These are phyloP conservation scores for Chamaecyparis obtusa DNA, from an alignment of 75 land plant species.

Conservation along the genomic window DNA sequence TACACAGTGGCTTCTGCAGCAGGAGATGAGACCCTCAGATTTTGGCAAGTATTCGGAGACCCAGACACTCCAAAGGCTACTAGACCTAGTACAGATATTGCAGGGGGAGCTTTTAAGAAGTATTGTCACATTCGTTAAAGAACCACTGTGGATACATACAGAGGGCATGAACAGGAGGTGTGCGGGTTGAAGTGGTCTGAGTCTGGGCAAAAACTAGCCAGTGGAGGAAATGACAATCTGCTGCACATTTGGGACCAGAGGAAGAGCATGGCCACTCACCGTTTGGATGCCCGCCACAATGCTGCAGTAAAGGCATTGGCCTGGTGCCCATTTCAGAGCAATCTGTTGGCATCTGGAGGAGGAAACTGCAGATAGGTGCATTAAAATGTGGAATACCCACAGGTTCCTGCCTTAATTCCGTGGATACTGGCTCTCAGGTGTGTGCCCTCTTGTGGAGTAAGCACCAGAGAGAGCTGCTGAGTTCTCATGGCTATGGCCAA, in stretches of 20 bases:
- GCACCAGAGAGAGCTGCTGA: too few species aligned
- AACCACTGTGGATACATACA: too few species aligned
- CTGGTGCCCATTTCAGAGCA: constrained; percentile 79
- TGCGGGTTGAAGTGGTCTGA: too few species aligned
- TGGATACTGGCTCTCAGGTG: constrained; percentile 80
- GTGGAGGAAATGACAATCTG: constrained; percentile 54
- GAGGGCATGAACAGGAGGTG: too few species aligned
- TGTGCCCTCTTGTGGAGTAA: constrained; percentile 42
- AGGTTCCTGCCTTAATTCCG: constrained; percentile 68
- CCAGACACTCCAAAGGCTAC: constrained; percentile 21
- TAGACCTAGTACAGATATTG: constrained; percentile 21
- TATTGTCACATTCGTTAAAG: not conserved
- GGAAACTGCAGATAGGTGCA: constrained; percentile 43
- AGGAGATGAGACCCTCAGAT: constrained; percentile 80
- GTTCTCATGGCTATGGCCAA: too few species aligned
- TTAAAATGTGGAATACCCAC: constrained; percentile 62
- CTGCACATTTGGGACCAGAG: constrained; percentile 63
- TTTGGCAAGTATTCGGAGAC: constrained; percentile 86
- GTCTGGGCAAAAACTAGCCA: too few species aligned
- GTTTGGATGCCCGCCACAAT: constrained; percentile 55
- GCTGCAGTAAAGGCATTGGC: constrained; percentile 75
- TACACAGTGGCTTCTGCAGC: constrained; percentile 84
- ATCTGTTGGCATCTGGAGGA: constrained; percentile 53
- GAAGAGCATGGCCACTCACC: constrained; percentile 35
- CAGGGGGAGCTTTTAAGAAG: not conserved